Evolutionary conservation across 2,329 filamentous ascomycete species (phyloP).

Genomic region (Raffaelea albimanens): DNA sequence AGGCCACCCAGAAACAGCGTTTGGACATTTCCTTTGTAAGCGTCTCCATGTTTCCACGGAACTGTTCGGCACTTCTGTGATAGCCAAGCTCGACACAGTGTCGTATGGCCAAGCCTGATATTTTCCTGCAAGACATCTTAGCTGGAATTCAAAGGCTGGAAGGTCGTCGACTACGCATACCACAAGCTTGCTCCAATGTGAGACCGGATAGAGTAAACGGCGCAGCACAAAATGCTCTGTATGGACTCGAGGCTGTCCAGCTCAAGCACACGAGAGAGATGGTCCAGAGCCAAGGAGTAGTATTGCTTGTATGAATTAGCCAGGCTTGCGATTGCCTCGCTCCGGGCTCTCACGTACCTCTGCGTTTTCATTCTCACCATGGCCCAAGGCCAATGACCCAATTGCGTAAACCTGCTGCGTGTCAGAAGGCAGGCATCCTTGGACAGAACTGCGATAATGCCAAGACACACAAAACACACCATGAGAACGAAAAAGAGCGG

Average conservation of each 20-base stretch:
- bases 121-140: no score
- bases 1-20: slow-evolving; percentile 19
- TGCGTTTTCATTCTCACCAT: no score
- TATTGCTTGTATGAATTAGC: not conserved
- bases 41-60: not conserved
- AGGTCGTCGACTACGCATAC: not conserved
- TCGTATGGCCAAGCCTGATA: slow-evolving; percentile 21
- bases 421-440: no score
- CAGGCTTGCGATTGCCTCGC: no score
- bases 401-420: no score
- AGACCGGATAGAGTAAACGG: slow-evolving; percentile 22
- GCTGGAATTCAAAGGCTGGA: no score
- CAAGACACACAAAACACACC: no score
- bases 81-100: slow-evolving; percentile 24
- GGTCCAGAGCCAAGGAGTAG: not conserved
- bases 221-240: slow-evolving; percentile 22
- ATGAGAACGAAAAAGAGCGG: not conserved
- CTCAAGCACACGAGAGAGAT: not conserved
- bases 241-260: slow-evolving; percentile 18
- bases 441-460: no score
- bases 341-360: no score
- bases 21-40: slow-evolving; percentile 17
- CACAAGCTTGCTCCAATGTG: slow-evolving; percentile 19
- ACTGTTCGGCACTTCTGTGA: slow-evolving; percentile 14
- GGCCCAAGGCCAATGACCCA: no score